Evolutionary conservation across 176 grass and related monocot genomes (phyloP), one percentile per base, ranked within the genome.

Genomic region (Aegilops sharonensis): DNA sequence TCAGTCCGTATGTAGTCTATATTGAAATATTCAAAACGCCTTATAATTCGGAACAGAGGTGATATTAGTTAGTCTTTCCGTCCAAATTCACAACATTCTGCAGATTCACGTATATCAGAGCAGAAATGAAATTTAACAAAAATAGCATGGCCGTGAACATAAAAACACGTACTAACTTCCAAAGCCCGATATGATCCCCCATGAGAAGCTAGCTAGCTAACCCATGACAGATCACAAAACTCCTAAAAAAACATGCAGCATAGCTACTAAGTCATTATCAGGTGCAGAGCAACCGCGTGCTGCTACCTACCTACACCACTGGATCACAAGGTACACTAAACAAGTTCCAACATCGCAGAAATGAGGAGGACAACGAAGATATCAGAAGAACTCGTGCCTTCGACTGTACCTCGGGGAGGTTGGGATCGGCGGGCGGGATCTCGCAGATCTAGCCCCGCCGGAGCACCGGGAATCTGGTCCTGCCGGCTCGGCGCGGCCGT

Each of bases 371-470:
- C 29, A 23, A n/a, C 9, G 21, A 75, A 37, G 48, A 70, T 82
- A 77, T 85, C 24, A 52, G 64, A 76, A 24, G 31, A 42, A 15
- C 37, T 35, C 5, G 64, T 20, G 52, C 12, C 47, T 11, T 1
- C 20, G 17, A 15, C 62, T 40, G 81, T 88, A 91, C 89, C 85
- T 3, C 63, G 4, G 27, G 17, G 24, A 18, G 75, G 32, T 5
- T 42, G 8, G 66, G 34, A 78, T 13, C 39, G 6, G 84, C 8
- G n/a, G 5, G 59, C 42, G 78, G 50, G 85, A 84, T 87, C 45
- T 81, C 67, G 8, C 39, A 54, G 88, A 86, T 90, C 88, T 86
- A 78, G 72, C 39, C 36, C 14, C 12, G 71, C 72, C 78, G 18
- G 72, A 81, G 10, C 72, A 40, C 78, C 72, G 88, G 57, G 47